These are phyloP conservation scores for Ustilago cynodontis DNA, from an alignment of 1,284 basidiomycete genomes.

Conservation along the genomic window DNA sequence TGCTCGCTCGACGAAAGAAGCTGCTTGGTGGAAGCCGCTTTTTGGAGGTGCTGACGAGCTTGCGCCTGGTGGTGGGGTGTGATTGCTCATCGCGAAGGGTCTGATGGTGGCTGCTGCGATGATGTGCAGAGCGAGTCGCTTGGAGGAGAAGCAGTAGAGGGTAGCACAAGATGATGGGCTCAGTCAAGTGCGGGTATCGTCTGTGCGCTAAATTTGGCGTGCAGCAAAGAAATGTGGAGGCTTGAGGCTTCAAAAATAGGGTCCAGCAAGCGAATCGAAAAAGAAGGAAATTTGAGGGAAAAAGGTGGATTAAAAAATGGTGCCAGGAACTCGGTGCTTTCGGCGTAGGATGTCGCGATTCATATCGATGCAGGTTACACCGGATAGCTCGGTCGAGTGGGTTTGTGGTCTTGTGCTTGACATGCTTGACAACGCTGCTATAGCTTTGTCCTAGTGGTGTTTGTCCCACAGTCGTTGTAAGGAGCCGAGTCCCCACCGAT, in stretches of 20 bases:
- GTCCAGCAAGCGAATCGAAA: background rate
- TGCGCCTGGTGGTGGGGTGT: background rate
- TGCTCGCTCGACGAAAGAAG: constrained; percentile 45
- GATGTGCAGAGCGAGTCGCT: background rate
- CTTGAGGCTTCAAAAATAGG: background rate
- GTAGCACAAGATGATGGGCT: background rate
- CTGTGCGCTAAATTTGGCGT: constrained; percentile 4
- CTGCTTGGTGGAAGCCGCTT: constrained; percentile 50
- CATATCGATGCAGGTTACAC: constrained; percentile 2
- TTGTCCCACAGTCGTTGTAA: no score
- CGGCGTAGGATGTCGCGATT: background rate
- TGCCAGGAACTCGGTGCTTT: background rate
- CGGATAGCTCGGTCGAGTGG: background rate
- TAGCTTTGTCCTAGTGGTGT: no score
- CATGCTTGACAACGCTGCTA: no score
- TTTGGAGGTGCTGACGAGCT: constrained; percentile 1
- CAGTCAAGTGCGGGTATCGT: background rate
- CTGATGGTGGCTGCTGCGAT: background rate
- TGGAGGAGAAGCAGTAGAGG: background rate
- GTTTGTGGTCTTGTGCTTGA: no score
- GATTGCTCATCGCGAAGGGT: background rate
- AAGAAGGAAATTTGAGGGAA: background rate
- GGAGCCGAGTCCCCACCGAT: no score
- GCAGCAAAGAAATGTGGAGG: background rate
- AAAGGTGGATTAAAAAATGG: background rate